phyloP scores from a whole-genome alignment of 768 basidiomycete species.

The Tulasnella sp. region DNA sequence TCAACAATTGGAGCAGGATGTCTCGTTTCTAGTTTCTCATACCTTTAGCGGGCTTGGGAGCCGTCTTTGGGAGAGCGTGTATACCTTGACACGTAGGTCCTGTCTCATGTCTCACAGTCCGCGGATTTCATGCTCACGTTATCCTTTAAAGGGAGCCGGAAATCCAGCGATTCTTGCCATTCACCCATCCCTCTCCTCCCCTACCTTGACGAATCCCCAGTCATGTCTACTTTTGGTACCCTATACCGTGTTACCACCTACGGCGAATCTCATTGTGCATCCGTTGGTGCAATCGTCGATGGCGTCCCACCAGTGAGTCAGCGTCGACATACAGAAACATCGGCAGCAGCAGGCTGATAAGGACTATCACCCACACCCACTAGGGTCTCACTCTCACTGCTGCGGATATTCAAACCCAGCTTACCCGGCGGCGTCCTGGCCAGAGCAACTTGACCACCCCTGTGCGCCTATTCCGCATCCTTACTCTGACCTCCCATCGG shows the following conservation, averaged over 20 bases:
- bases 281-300: conserved; percentile 94
- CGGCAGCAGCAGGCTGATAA: neutral
- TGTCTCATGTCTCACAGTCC: no score
- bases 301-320: conserved; percentile 82
- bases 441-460: conserved; percentile 96
- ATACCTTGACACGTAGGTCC: no score
- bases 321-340: conserved; percentile 7
- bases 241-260: conserved; percentile 93
- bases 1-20: no score
- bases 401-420: conserved; percentile 79
- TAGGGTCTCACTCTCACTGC: conserved; percentile 74
- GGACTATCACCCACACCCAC: neutral
- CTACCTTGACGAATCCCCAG: no score
- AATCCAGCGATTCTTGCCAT: no score
- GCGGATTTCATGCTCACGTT: no score
- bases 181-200: no score
- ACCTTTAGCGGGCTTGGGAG: no score
- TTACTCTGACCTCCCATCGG: neutral
- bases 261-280: conserved; percentile 94
- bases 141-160: no score
- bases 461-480: conserved; percentile 36
- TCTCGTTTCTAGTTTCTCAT: no score
- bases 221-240: conserved; percentile 91
- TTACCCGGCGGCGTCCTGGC: conserved; percentile 83
- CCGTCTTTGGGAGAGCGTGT: no score